These are phyloP conservation scores for Talaromyces stipitatus DNA, from an alignment of 495 filamentous ascomycete species.

Conservation along the genomic window DNA sequence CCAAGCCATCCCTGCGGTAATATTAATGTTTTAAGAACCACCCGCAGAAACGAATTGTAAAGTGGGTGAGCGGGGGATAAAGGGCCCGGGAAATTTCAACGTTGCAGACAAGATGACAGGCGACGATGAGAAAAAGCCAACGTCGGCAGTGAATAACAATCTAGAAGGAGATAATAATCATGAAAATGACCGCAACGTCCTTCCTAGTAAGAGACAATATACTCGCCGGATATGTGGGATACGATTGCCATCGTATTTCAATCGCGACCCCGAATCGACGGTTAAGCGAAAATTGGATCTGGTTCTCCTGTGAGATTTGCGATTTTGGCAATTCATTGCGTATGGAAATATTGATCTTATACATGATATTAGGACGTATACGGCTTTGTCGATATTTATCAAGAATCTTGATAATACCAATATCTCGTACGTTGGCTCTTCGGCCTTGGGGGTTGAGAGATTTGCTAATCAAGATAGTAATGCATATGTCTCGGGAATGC, in stretches of 20 bases:
- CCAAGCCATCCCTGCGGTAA: too few species aligned
- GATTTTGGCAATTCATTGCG: too few species aligned
- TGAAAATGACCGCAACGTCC: background rate
- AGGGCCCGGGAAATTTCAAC: too few species aligned
- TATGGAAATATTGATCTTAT: background rate
- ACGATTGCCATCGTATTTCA: background rate
- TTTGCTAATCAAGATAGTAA: slow-evolving; percentile 8
- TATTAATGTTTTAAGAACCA: too few species aligned
- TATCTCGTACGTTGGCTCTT: background rate
- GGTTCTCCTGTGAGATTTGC: background rate
- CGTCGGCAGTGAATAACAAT: background rate
- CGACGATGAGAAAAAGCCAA: background rate
- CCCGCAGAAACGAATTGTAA: too few species aligned
- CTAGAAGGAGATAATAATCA: background rate
- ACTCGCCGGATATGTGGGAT: background rate
- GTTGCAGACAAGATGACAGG: background rate
- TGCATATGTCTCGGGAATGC: slow-evolving; percentile 47
- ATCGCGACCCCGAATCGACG: background rate
- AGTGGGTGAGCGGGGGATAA: too few species aligned
- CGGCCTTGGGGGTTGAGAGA: background rate
- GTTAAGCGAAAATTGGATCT: background rate
- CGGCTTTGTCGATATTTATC: background rate
- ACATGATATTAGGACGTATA: background rate
- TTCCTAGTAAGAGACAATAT: background rate
- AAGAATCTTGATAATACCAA: background rate